Conservation (phyloP, 192 early-diverging fungal species). For the Podochytrium sp. region DNA sequence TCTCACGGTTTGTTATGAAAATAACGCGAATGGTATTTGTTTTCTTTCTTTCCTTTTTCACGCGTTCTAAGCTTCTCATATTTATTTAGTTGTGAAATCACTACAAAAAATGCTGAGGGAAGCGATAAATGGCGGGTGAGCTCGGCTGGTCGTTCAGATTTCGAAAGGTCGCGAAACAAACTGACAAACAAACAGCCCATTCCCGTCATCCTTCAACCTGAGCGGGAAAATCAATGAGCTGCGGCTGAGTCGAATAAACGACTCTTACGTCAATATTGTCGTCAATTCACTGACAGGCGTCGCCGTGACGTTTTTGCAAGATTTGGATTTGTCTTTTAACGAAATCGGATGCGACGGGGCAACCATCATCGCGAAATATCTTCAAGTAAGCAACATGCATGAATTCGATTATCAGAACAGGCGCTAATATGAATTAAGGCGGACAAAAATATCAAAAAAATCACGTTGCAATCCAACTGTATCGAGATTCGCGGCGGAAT, state of each 20-base stretch:
- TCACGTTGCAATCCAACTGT: conserved; percentile 45
- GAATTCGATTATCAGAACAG: background rate
- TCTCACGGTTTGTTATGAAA: background rate
- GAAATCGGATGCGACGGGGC: conserved; percentile 50
- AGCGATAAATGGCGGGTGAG: background rate
- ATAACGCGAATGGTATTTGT: background rate
- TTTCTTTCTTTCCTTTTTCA: too few relatives aligned
- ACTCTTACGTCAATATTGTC: conserved; percentile 38
- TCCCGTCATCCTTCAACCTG: conserved; percentile 37
- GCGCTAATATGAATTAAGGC: conserved; percentile 19
- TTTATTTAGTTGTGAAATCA: background rate
- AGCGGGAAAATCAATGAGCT: conserved; percentile 38
- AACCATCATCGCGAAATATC: conserved; percentile 34
- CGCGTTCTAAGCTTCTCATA: background rate
- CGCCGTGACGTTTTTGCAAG: conserved; percentile 37
- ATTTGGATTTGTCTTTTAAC: conserved; percentile 49
- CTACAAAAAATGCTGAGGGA: background rate
- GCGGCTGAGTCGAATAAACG: conserved; percentile 30
- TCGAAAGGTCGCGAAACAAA: too few relatives aligned
- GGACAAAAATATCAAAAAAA: conserved; percentile 38
- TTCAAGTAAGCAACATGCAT: conserved; percentile 37
- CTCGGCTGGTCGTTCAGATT: background rate
- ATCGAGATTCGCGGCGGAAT: conserved; percentile 37
- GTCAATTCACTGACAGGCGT: conserved; percentile 33
- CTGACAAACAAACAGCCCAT: conserved; percentile 8